Conservation (phyloP, 441 rosid genomes). For the Breynia disticha region DNA sequence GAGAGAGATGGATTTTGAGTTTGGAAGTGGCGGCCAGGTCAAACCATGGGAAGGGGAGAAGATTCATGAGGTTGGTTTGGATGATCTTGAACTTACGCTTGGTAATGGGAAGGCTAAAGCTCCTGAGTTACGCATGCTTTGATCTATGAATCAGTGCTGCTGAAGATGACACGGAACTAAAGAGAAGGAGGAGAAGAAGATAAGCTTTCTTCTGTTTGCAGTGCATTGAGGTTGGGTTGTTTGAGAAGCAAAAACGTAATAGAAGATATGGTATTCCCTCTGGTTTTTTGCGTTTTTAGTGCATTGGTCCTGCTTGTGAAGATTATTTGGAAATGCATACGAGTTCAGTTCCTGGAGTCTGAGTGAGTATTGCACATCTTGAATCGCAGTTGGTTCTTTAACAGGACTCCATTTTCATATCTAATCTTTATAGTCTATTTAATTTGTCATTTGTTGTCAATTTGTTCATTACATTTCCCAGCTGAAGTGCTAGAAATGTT, state of each 20-base stretch:
- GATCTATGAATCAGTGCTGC: slow-evolving; percentile 2
- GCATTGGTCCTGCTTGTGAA: slow-evolving; percentile 6
- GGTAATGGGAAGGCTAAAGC: slow-evolving; percentile 52
- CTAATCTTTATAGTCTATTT: slow-evolving; percentile 7
- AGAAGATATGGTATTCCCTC: background rate
- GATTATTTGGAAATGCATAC: slow-evolving; percentile 6
- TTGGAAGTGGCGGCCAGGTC: slow-evolving; percentile 56
- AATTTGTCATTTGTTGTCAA: slow-evolving; percentile 13
- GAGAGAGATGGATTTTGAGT: slow-evolving; percentile 58
- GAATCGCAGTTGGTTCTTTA: slow-evolving; percentile 20
- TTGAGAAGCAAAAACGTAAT: background rate
- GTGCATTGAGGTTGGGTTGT: background rate
- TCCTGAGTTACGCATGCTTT: slow-evolving; percentile 25
- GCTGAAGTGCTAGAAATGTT: slow-evolving; percentile 23
- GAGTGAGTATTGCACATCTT: slow-evolving; percentile 16
- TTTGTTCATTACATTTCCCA: slow-evolving; percentile 11
- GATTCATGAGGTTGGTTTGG: slow-evolving; percentile 89
- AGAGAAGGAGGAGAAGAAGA: too few relatives aligned
- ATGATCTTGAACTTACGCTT: slow-evolving; percentile 91
- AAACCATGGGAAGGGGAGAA: slow-evolving; percentile 99
- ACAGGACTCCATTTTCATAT: slow-evolving; percentile 23
- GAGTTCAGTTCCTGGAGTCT: background rate
- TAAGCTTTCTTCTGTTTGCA: background rate
- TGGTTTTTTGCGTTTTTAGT: background rate
- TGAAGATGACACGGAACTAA: slow-evolving; percentile 7